A percentile compares a stretch with the other conserved stretches of the same genome.
Evolutionary conservation across 805 yeast genomes (phyloP).

Genomic region (Suhomyces sp.): DNA sequence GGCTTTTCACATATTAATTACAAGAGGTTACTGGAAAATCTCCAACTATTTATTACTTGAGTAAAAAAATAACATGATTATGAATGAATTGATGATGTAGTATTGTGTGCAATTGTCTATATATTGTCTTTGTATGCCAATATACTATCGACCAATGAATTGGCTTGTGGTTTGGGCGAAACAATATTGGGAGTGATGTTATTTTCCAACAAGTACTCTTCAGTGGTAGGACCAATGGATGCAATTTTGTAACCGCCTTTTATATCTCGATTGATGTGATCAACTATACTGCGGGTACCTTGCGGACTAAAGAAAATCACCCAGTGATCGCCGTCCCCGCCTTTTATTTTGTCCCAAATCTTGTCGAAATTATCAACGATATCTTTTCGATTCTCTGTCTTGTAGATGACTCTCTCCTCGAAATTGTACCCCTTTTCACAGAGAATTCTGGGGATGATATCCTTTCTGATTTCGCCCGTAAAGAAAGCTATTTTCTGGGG

Average conservation of each 20-base stretch:
- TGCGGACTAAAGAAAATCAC: constrained; percentile 89
- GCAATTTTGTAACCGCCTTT: constrained; percentile 61
- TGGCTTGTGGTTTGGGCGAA: constrained; percentile 72
- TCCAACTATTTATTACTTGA: neutral
- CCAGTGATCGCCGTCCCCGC: constrained; percentile 47
- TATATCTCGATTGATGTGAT: constrained; percentile 24
- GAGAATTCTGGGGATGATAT: constrained; percentile 70
- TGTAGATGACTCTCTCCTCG: constrained; percentile 65
- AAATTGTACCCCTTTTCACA: constrained; percentile 42
- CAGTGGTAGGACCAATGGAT: constrained; percentile 92
- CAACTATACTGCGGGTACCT: constrained; percentile 67
- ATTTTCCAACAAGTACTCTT: constrained; percentile 51
- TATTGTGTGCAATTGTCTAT: too few relatives aligned
- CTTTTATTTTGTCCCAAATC: constrained; percentile 8
- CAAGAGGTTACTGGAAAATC: neutral
- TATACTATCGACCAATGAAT: constrained; percentile 47
- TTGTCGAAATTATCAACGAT: constrained; percentile 39
- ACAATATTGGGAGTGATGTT: constrained; percentile 62
- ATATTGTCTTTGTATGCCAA: too few relatives aligned
- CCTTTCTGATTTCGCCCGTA: constrained; percentile 84
- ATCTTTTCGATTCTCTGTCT: constrained; percentile 54
- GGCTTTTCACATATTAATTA: too few relatives aligned
- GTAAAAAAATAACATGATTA: too few relatives aligned
- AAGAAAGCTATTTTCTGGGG: constrained; percentile 55
- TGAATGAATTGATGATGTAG: too few relatives aligned